Evolutionary conservation across 2,329 filamentous ascomycete genomes (phyloP).

Genomic region (Coniochaeta sp.): DNA sequence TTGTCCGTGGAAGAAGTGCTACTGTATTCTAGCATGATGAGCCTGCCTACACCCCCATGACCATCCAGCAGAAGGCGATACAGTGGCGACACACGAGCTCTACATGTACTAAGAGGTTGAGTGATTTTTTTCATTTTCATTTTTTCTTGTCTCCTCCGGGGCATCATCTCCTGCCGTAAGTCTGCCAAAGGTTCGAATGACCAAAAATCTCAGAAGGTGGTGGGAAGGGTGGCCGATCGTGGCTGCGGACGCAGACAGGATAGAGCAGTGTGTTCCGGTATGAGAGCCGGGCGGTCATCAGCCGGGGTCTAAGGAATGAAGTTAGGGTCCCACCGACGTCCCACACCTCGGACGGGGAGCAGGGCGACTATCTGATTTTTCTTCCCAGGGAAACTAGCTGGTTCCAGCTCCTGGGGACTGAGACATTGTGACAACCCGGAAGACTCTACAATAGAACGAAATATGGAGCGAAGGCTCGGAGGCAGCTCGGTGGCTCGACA

Average conservation of each 20-base stretch:
- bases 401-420: background rate
- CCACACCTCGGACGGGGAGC: background rate
- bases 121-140: too few species aligned
- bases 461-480: background rate
- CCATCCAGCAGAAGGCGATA: background rate
- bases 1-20: background rate
- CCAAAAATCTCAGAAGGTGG: background rate
- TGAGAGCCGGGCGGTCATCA: background rate
- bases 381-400: background rate
- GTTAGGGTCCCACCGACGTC: background rate
- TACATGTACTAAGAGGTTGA: too few species aligned
- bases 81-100: too few species aligned
- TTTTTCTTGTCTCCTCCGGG: too few species aligned
- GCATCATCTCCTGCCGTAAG: too few species aligned
- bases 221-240: background rate
- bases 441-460: background rate
- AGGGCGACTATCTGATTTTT: background rate
- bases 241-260: background rate
- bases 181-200: too few species aligned
- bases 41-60: too few species aligned
- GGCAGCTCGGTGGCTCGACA: background rate
- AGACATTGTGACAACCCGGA: background rate
- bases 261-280: too few species aligned
- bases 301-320: background rate
- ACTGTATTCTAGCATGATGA: background rate